Evolutionary conservation across 116 monocot genomes (phyloP), one percentile per base, ranked within the genome.

Genomic region (Trichopus zeylanicus): DNA sequence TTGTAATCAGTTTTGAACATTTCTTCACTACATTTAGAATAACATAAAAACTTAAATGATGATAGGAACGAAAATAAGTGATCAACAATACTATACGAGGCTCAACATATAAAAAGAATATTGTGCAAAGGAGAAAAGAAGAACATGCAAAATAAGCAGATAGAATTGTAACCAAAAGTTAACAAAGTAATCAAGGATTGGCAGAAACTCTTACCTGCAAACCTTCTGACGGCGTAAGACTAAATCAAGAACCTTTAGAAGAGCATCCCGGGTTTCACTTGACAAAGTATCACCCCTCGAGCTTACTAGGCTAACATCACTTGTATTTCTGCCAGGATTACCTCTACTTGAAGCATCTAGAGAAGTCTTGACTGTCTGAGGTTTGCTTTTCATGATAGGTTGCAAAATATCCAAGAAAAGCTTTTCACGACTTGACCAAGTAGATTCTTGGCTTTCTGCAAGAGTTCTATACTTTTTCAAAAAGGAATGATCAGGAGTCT

Each of bases 131-230:
- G 12, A 42, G n/a, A 42, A 4, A 42, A 16, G 42, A 42, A 42
- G 42, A 9, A 42, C 4, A 13, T 29, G 8, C n/a, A n/a, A n/a
- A n/a, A n/a, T n/a, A n/a, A 62, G 24, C 27, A 61, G 13, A n/a
- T n/a, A 10, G 48, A 20, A 48, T 39, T 27, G 13, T 30, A 27
- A 19, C 28, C n/a, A n/a, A n/a, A n/a, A n/a, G n/a, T n/a, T n/a
- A n/a, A n/a, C n/a, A n/a, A n/a, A n/a, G n/a, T n/a, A n/a, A n/a
- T n/a, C n/a, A n/a, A n/a, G n/a, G n/a, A n/a, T n/a, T n/a, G n/a
- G n/a, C n/a, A n/a, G n/a, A n/a, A n/a, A n/a, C n/a, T n/a, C n/a
- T 83, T 81, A 95, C 89, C 86, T 87, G 27, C 73, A 73, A 61
- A 84, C 83, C 69, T 74, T 75, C 33, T 79, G 67, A 37, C 61